Evolutionary conservation across 2,329 filamentous ascomycete genomes (phyloP).

Genomic region (Achaetomium macrosporum): DNA sequence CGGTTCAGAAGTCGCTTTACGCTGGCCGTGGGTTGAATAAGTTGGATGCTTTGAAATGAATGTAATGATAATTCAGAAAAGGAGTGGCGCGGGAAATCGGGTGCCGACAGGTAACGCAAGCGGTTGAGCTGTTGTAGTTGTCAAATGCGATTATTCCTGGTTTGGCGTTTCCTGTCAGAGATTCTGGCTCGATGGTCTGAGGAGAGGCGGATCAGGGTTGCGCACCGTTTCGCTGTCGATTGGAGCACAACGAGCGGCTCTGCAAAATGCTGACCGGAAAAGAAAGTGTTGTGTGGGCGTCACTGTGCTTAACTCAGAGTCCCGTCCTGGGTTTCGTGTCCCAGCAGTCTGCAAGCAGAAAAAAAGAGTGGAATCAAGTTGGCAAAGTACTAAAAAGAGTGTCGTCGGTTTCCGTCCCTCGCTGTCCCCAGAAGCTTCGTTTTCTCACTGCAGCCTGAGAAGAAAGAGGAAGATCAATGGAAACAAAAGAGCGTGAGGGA

Average conservation of each 20-base stretch:
- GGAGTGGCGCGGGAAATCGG: constrained; percentile 2
- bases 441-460: neutral
- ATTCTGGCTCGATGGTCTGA: constrained; percentile 18
- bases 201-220: constrained; percentile 26
- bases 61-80: constrained; percentile 1
- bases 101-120: constrained; percentile 7
- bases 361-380: constrained; percentile 15
- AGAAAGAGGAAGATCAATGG: constrained; percentile 4
- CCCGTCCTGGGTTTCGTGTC: neutral
- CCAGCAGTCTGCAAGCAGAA: too few relatives aligned
- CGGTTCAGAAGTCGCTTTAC: neutral
- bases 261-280: constrained; percentile 15
- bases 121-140: constrained; percentile 1
- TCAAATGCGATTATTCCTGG: constrained; percentile 12
- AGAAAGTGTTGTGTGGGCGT: constrained; percentile 10
- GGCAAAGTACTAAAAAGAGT: constrained; percentile 11
- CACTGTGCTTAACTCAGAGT: constrained; percentile 10
- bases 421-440: constrained; percentile 1
- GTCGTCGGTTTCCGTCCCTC: constrained; percentile 8
- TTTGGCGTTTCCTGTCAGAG: constrained; percentile 22
- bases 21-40: neutral
- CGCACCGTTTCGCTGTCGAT: constrained; percentile 23
- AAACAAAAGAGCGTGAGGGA: constrained; percentile 5
- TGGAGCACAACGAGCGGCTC: constrained; percentile 22
- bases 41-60: neutral